Evolutionary conservation across 1,284 basidiomycete species (phyloP), one percentile per base, ranked within the genome.

Genomic region (Melampsora occidentalis): DNA sequence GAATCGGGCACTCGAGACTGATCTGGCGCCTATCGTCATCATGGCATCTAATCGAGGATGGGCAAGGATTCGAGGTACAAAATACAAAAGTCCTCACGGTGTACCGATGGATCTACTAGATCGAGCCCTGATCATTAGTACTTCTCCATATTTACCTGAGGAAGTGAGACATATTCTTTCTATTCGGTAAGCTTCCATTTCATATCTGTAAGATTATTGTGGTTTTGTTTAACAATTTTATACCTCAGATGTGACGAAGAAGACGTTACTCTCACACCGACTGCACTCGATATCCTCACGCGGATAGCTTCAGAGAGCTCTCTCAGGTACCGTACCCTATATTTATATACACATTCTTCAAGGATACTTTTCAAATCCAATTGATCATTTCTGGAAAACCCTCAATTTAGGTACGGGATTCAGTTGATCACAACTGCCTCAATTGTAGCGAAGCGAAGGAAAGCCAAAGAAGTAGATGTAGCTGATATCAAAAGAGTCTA

Each of bases 31-130:
- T 0, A 86, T 99, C 69, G 96, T 99, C 59, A 94, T 99, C 82
- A 98, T 99, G 95, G 96, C 96, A 0, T 94, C 92, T 57, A 99
- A 99, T 84, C 88, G 96, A 22, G 96, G 96, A 16, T 93, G 95
- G 87, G 90, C 94, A 9, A 88, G 92, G 69, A 97, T 99, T 83
- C 88, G 96, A 78, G 97, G 96, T 71, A 99, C 96, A 33, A 94
- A 92, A 80, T 94, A 94, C 85, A 89, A 90, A 81, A 91, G 91
- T 79, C 96, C 96, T 0, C 96, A 98, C 82, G 96, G 96, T 64
- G 88, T 99, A 20, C 96, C 96, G 0, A 90, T 93, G 66, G 96
- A 99, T 84, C 86, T 99, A 57, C 87, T 99, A 72, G 96, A 98
- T 84, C 89, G 96, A 51, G 91, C 97, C 69, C 86, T 99, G 79